Evolutionary conservation across 2,329 filamentous ascomycete genomes (phyloP).

Genomic region (Incumbomyces lentus): DNA sequence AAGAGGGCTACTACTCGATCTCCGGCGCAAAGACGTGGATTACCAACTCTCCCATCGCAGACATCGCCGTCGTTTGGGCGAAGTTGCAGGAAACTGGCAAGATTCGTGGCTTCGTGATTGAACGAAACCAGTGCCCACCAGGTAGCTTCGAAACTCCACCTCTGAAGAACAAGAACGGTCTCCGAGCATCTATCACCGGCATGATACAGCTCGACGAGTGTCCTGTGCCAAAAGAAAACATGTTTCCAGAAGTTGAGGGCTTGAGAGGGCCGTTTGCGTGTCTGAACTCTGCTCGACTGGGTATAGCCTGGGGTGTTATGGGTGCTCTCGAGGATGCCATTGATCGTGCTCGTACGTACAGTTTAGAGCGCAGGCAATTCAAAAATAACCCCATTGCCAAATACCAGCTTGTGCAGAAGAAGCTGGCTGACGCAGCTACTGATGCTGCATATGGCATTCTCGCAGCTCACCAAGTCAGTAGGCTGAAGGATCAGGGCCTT

Average conservation of each 20-base stretch:
- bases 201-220: slow-evolving; percentile 95
- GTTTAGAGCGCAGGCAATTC: slow-evolving; percentile 92
- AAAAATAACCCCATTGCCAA: slow-evolving; percentile 88
- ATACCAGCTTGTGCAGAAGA: slow-evolving; percentile 97
- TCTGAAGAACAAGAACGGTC: slow-evolving; percentile 90
- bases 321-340: slow-evolving; percentile 92
- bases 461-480: slow-evolving; percentile 79
- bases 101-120: slow-evolving; percentile 85
- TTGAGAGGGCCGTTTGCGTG: slow-evolving; percentile 84
- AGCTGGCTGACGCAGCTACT: slow-evolving; percentile 82
- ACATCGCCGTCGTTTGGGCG: slow-evolving; percentile 81
- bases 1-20: slow-evolving; percentile 69
- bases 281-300: slow-evolving; percentile 84
- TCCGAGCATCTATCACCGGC: slow-evolving; percentile 86
- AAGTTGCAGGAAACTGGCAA: slow-evolving; percentile 85
- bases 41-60: slow-evolving; percentile 83
- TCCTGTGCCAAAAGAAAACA: slow-evolving; percentile 79
- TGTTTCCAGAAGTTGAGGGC: slow-evolving; percentile 86
- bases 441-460: slow-evolving; percentile 87
- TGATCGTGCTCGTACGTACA: slow-evolving; percentile 66
- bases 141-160: slow-evolving; percentile 85
- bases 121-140: slow-evolving; percentile 71
- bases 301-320: slow-evolving; percentile 88
- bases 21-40: slow-evolving; percentile 91
- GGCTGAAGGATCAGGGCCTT: slow-evolving; percentile 85